Percentiles rank a stretch among this genome's conserved stretches.
phyloP scores from a whole-genome alignment of 2,329 filamentous ascomycete species.

The Fusarium sulawesiense region DNA sequence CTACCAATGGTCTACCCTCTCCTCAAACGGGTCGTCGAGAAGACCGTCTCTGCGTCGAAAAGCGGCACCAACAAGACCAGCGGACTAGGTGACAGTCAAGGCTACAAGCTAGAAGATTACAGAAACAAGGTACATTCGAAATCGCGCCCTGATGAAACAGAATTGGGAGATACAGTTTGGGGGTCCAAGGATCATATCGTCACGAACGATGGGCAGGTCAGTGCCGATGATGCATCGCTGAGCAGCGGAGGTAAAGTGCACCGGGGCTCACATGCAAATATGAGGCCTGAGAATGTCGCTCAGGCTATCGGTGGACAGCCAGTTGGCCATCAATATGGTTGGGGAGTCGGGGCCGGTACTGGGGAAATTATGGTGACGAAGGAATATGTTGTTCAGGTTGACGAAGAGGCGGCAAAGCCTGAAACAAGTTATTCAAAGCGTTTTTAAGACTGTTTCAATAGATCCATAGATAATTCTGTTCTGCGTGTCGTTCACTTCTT shows the following conservation, averaged over 20 bases:
- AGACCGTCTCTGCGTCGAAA: neutral
- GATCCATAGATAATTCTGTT: neutral
- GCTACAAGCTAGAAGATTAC: neutral
- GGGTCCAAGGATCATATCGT: constrained; percentile 1
- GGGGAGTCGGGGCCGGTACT: neutral
- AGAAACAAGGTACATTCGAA: neutral
- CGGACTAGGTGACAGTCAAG: neutral
- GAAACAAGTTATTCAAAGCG: neutral
- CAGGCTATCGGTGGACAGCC: neutral
- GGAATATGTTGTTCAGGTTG: neutral
- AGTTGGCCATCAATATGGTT: neutral
- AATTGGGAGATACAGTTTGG: neutral
- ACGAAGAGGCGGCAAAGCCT: neutral
- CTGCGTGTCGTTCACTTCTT: neutral
- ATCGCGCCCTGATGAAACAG: neutral
- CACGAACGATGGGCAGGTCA: neutral
- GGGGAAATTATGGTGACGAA: neutral
- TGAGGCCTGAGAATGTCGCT: neutral
- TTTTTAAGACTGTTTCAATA: neutral
- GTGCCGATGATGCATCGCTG: neutral
- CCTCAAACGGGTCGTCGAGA: neutral
- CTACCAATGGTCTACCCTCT: constrained; percentile 1
- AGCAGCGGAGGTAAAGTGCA: neutral
- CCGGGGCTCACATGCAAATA: neutral
- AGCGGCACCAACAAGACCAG: neutral